Conservation (phyloP, 1,284 basidiomycete genomes). For the Ceratobasidium theobromae region DNA sequence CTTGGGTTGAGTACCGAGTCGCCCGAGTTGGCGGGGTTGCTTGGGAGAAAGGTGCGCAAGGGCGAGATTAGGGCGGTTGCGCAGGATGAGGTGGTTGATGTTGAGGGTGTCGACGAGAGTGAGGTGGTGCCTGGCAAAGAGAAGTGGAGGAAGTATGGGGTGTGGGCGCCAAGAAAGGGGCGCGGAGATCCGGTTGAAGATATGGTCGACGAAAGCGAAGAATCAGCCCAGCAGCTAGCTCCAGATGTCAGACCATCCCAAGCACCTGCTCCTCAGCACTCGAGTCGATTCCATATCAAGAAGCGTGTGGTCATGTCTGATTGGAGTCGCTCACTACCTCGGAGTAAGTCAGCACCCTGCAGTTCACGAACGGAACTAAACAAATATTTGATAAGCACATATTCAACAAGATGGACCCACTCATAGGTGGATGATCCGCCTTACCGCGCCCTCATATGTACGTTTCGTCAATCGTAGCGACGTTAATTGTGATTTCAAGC, state of each 20-base stretch:
- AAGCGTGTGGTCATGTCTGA: conserved; percentile 24
- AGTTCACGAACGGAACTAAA: not conserved
- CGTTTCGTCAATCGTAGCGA: not conserved
- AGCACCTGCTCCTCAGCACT: not conserved
- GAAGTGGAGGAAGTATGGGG: conserved; percentile 7
- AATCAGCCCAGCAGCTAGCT: not conserved
- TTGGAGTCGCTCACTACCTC: conserved; percentile 26
- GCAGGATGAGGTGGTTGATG: conserved; percentile 26
- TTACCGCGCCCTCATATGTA: conserved; percentile 17
- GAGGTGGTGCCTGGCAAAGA: not conserved
- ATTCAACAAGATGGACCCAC: conserved; percentile 18
- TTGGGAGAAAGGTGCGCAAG: conserved; percentile 18
- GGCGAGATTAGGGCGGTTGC: conserved; percentile 20
- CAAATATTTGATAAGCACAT: not conserved
- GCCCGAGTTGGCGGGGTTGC: conserved; percentile 19
- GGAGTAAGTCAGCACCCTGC: not conserved
- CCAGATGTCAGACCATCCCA: too few relatives aligned
- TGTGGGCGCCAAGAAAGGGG: conserved; percentile 4
- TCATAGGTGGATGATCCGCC: conserved; percentile 27
- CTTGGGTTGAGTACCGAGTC: conserved; percentile 21
- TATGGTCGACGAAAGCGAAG: not conserved
- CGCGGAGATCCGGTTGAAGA: not conserved
- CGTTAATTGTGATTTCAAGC: too few relatives aligned
- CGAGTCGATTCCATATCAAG: conserved; percentile 23
- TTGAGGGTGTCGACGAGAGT: conserved; percentile 9